Percentiles rank a stretch among this genome's conserved stretches.
Conservation (phyloP, 768 basidiomycete genomes). For the Russula vinacea region DNA sequence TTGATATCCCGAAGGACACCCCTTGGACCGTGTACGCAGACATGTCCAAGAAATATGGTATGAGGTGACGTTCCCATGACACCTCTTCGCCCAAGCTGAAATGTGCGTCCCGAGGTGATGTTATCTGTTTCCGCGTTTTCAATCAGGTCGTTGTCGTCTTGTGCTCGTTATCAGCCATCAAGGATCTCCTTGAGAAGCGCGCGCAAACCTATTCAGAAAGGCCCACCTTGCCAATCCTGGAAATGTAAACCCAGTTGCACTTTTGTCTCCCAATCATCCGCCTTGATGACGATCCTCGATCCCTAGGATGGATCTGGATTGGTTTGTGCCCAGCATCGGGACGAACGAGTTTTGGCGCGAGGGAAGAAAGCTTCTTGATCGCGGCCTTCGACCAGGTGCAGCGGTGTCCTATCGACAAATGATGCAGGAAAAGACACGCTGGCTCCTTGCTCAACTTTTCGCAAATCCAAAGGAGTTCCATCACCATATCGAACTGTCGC, state of each 20-base stretch:
- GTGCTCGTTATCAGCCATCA: slow-evolving; percentile 43
- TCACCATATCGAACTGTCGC: slow-evolving; percentile 1
- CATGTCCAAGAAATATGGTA: slow-evolving; percentile 12
- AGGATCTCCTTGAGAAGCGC: slow-evolving; percentile 52
- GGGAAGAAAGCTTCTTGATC: slow-evolving; percentile 4
- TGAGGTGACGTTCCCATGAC: background rate
- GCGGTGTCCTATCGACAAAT: background rate
- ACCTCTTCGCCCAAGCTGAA: background rate
- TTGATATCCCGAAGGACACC: slow-evolving; percentile 5
- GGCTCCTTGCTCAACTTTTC: background rate
- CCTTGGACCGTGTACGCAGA: background rate
- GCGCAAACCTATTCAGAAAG: slow-evolving; percentile 34
- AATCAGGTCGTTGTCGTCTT: slow-evolving; percentile 50
- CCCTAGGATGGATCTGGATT: background rate
- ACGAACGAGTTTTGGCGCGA: background rate
- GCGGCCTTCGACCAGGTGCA: slow-evolving; percentile 11
- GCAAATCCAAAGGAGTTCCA: background rate
- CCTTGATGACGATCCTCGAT: background rate
- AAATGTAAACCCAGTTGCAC: background rate
- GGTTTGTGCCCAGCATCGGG: background rate
- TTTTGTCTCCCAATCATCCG: background rate
- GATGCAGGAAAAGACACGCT: background rate
- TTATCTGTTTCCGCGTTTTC: slow-evolving; percentile 37
- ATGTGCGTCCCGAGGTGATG: background rate
- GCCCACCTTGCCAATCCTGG: slow-evolving; percentile 6